A percentile compares a stretch with the other conserved stretches of the same genome.
Evolutionary conservation across 176 grass and related monocot genomes (phyloP).

Genomic region (Bothriochloa decipiens): DNA sequence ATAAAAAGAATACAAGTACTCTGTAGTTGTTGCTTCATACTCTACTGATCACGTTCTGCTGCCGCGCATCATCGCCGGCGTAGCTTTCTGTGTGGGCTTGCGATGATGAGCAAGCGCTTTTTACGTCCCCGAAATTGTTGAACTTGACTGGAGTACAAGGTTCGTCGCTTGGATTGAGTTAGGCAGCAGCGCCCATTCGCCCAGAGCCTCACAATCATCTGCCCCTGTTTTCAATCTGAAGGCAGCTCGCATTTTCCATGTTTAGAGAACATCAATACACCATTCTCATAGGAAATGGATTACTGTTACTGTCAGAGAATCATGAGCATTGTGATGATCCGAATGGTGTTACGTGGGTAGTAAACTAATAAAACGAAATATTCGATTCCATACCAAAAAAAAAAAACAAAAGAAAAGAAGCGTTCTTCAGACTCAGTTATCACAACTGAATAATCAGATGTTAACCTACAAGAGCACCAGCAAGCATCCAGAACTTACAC

Average conservation of each 20-base stretch:
- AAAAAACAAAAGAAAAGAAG: too few species aligned
- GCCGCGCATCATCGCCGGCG: slow-evolving; percentile 30
- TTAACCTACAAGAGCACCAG: not conserved
- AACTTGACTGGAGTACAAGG: slow-evolving; percentile 31
- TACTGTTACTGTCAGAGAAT: too few species aligned
- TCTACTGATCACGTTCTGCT: slow-evolving; percentile 30
- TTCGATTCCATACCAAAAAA: too few species aligned
- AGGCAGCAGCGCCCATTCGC: not conserved
- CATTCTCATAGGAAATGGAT: too few species aligned
- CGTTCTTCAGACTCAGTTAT: too few species aligned
- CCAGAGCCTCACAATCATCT: not conserved
- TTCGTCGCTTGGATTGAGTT: slow-evolving; percentile 16
- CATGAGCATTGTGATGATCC: too few species aligned
- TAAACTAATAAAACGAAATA: too few species aligned
- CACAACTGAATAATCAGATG: not conserved
- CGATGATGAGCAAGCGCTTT: slow-evolving; percentile 44
- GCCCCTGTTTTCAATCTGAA: not conserved
- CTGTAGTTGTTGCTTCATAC: slow-evolving; percentile 29
- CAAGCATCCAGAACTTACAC: not conserved
- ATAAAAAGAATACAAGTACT: not conserved
- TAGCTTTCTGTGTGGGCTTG: slow-evolving; percentile 19
- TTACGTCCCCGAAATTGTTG: slow-evolving; percentile 41
- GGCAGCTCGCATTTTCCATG: not conserved
- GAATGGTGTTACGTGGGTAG: too few species aligned
- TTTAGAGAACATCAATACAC: not conserved